These are phyloP conservation scores for Ogataea ganodermae DNA, from an alignment of 805 yeast genomes.

Conservation along the genomic window DNA sequence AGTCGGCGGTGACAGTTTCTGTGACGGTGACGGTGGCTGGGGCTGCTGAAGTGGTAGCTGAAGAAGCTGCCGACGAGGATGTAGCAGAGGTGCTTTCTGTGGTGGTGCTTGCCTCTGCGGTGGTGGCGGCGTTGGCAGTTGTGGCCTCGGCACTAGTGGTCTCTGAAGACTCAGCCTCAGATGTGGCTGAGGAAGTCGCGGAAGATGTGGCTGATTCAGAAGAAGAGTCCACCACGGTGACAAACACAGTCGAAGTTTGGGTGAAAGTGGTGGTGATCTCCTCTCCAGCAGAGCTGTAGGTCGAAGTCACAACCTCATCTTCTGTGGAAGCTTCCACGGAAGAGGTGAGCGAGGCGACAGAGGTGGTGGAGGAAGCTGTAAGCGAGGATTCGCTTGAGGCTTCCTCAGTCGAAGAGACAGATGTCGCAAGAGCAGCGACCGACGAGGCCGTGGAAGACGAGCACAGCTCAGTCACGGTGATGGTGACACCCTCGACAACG, in stretches of 20 bases:
- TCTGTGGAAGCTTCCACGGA: constrained; percentile 9
- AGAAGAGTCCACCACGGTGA: constrained; percentile 19
- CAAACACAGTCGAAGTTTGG: constrained; percentile 21
- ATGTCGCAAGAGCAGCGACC: constrained; percentile 1
- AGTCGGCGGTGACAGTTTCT: constrained; percentile 19
- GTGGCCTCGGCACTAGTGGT: constrained; percentile 4
- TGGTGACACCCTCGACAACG: constrained; percentile 23
- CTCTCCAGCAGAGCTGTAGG: constrained; percentile 19
- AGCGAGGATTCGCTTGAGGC: not conserved
- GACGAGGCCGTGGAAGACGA: constrained; percentile 11
- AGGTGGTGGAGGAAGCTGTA: constrained; percentile 4
- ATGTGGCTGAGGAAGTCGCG: constrained; percentile 8
- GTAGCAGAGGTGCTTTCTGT: constrained; percentile 10
- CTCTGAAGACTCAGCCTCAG: constrained; percentile 2
- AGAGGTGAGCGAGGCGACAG: constrained; percentile 1
- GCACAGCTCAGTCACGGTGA: constrained; percentile 23
- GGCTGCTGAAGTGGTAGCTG: constrained; percentile 13
- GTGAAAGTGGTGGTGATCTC: constrained; percentile 25
- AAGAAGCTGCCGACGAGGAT: not conserved
- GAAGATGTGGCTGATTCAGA: constrained; percentile 11
- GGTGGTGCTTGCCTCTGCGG: constrained; percentile 9
- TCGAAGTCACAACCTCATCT: constrained; percentile 18
- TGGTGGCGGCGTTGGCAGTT: constrained; percentile 1
- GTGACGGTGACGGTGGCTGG: constrained; percentile 34
- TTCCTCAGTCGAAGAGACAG: constrained; percentile 9